Evolutionary conservation across 192 early-diverging fungal species (phyloP).

Genomic region (Coemansia sp.): DNA sequence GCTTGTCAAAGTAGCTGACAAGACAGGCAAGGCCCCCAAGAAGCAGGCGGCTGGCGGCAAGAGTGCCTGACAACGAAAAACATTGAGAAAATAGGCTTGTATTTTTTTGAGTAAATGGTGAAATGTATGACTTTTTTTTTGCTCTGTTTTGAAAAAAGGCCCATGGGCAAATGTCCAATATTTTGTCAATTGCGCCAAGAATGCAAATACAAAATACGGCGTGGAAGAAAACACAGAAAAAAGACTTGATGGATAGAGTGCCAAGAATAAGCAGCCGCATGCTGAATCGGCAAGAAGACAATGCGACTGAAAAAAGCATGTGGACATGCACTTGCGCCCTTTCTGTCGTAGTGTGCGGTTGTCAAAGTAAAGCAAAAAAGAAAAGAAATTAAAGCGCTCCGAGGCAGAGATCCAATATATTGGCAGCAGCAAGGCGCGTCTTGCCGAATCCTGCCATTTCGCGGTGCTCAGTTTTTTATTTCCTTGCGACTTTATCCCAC

Average conservation of each 20-base stretch:
- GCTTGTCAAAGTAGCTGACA: slow-evolving; percentile 33
- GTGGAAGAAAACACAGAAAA: not conserved
- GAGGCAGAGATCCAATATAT: not conserved
- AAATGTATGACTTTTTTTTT: too few species aligned
- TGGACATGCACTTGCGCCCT: not conserved
- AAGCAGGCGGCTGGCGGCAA: slow-evolving; percentile 20
- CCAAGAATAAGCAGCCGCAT: not conserved
- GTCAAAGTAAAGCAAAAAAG: not conserved
- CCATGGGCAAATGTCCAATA: not conserved
- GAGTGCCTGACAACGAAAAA: not conserved
- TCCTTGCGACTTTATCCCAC: too few species aligned
- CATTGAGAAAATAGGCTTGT: too few species aligned
- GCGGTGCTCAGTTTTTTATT: too few species aligned
- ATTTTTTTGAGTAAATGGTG: too few species aligned
- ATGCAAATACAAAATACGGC: not conserved
- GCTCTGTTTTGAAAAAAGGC: too few species aligned
- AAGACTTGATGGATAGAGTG: not conserved
- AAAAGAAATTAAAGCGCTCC: too few species aligned
- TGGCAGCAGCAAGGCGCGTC: not conserved
- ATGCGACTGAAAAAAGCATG: not conserved
- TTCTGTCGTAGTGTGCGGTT: not conserved
- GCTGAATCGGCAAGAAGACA: not conserved
- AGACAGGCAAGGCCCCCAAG: slow-evolving; percentile 36
- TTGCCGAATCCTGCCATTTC: too few species aligned
- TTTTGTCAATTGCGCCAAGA: not conserved